Percentiles rank a stretch among this genome's conserved stretches.
Evolutionary conservation across 2,329 filamentous ascomycete genomes (phyloP).

Genomic region (Ceratocystis colombiana): DNA sequence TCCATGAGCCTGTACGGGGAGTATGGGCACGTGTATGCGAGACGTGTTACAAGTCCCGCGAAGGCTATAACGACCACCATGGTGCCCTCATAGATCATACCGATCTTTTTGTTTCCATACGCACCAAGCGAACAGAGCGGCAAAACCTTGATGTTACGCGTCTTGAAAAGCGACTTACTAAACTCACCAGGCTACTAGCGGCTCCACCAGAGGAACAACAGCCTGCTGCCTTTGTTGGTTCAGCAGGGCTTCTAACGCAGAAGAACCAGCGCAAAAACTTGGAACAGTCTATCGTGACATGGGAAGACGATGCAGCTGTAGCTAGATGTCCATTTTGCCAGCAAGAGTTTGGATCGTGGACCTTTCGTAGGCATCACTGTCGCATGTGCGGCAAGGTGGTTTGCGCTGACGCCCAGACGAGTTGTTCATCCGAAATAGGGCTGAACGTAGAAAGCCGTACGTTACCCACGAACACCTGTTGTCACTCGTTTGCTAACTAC

Average conservation of each 20-base stretch:
- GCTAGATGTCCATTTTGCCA: conserved; percentile 83
- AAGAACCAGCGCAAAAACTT: conserved; percentile 68
- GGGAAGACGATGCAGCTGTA: conserved; percentile 84
- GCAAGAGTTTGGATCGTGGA: conserved; percentile 89
- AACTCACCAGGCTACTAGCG: conserved; percentile 73
- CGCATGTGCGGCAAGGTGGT: conserved; percentile 87
- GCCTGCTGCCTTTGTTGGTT: conserved; percentile 37
- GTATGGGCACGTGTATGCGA: conserved; percentile 94
- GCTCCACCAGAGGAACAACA: conserved; percentile 59
- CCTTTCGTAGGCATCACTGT: conserved; percentile 88
- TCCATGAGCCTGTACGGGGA: conserved; percentile 80
- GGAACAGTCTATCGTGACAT: conserved; percentile 86
- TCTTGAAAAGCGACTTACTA: conserved; percentile 83
- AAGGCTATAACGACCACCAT: conserved; percentile 85
- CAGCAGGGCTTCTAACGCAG: conserved; percentile 52
- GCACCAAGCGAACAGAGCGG: conserved; percentile 70
- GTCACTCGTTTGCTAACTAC: background rate
- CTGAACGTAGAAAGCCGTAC: conserved; percentile 57
- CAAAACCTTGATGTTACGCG: conserved; percentile 79
- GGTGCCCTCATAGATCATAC: conserved; percentile 64
- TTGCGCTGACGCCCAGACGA: conserved; percentile 75
- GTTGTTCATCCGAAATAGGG: conserved; percentile 73
- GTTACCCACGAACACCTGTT: conserved; percentile 22
- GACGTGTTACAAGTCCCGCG: conserved; percentile 96
- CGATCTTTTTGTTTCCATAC: conserved; percentile 55